These are phyloP conservation scores for Mucor plumbeus DNA, from an alignment of 371 early-diverging fungal genomes.

Conservation along the genomic window DNA sequence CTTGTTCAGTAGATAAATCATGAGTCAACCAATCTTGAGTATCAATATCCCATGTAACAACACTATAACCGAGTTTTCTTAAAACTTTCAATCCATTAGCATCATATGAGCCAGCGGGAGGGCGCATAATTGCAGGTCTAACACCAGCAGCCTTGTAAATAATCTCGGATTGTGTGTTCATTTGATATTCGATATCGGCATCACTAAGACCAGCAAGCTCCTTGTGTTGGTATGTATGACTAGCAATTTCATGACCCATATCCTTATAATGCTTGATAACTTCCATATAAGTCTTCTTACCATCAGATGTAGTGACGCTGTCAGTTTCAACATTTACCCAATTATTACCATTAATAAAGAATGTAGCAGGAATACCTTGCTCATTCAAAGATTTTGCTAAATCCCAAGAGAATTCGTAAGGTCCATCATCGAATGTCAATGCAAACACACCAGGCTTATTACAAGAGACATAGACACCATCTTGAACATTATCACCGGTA, in stretches of 20 bases:
- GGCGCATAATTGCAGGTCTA: constrained; percentile 41
- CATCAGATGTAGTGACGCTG: constrained; percentile 15
- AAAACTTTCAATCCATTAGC: constrained; percentile 37
- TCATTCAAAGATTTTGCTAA: constrained; percentile 37
- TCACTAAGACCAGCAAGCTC: constrained; percentile 25
- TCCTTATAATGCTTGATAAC: constrained; percentile 21
- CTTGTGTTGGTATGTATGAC: constrained; percentile 48
- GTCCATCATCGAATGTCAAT: constrained; percentile 58
- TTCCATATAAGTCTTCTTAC: constrained; percentile 24
- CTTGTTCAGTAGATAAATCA: constrained; percentile 25
- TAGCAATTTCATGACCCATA: constrained; percentile 36
- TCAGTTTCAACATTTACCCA: constrained; percentile 23
- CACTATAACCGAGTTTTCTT: constrained; percentile 46
- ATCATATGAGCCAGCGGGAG: constrained; percentile 56
- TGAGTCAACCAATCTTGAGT: constrained; percentile 49
- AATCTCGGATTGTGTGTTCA: constrained; percentile 23
- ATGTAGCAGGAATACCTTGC: constrained; percentile 48
- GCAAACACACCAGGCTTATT: constrained; percentile 43
- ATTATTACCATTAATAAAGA: constrained; percentile 57
- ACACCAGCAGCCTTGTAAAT: constrained; percentile 20
- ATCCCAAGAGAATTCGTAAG: constrained; percentile 39
- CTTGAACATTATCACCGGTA: constrained; percentile 11
- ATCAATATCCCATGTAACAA: constrained; percentile 61
- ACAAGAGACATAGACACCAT: constrained; percentile 32
- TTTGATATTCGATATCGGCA: constrained; percentile 26